Conservation (phyloP, 2,329 filamentous ascomycete genomes). For the Hypocreales sp. region DNA sequence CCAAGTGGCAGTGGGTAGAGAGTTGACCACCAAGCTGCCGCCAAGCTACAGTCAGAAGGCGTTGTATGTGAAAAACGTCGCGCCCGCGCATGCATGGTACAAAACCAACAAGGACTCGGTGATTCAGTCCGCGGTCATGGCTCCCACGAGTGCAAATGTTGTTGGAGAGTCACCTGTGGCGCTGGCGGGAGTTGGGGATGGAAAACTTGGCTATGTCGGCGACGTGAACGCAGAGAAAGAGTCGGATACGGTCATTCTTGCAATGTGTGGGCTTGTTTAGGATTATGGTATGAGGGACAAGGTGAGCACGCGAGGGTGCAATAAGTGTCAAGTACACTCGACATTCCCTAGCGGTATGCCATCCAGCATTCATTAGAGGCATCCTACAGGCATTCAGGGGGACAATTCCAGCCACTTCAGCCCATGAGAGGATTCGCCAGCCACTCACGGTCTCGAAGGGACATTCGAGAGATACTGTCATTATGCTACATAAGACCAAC, state of each 20-base stretch:
- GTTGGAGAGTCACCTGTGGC: slow-evolving; percentile 8
- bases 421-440: too few species aligned
- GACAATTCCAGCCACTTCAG: too few species aligned
- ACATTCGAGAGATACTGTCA: too few species aligned
- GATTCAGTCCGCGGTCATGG: slow-evolving; percentile 2
- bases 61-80: slow-evolving; percentile 9
- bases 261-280: slow-evolving; percentile 10
- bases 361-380: too few species aligned
- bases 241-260: slow-evolving; percentile 10
- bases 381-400: too few species aligned
- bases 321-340: too few species aligned
- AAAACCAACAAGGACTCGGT: slow-evolving; percentile 2
- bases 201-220: slow-evolving; percentile 14
- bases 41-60: slow-evolving; percentile 12
- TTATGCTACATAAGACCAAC: too few species aligned
- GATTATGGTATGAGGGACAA: too few species aligned
- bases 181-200: slow-evolving; percentile 11
- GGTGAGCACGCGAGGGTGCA: too few species aligned
- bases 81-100: slow-evolving; percentile 10
- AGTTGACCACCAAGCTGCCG: too few species aligned
- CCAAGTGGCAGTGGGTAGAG: slow-evolving; percentile 4
- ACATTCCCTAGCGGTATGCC: too few species aligned
- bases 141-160: slow-evolving; percentile 1
- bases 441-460: too few species aligned
- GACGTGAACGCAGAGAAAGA: slow-evolving; percentile 12